Conservation (phyloP, 345 rosid species). For the Cardamine occulta region DNA sequence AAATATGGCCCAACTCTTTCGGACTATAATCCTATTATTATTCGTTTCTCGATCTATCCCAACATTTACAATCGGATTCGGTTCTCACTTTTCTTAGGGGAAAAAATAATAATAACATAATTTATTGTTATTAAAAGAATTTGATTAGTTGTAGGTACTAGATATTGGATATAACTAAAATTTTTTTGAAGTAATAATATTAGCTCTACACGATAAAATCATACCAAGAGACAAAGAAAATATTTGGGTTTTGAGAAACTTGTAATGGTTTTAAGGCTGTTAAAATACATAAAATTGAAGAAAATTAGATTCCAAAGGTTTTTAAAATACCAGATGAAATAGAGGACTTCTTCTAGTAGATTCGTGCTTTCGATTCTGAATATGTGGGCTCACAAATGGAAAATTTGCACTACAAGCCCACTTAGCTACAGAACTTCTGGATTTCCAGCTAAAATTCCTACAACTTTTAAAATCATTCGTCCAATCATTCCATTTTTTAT, state of each 20-base stretch:
- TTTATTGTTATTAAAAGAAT: neutral
- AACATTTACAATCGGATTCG: neutral
- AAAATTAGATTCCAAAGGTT: no score
- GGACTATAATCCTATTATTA: neutral
- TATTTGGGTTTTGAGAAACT: neutral
- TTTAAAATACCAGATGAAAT: no score
- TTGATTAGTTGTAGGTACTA: neutral
- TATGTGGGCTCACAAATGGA: no score
- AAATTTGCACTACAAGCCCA: no score
- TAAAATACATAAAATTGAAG: no score
- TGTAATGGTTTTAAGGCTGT: neutral
- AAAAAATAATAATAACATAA: neutral
- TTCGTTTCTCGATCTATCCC: neutral
- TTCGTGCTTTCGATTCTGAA: no score
- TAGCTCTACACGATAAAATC: neutral
- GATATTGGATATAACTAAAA: neutral
- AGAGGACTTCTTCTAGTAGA: no score
- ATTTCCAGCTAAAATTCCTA: no score
- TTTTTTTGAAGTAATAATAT: no score
- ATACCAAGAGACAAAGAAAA: neutral
- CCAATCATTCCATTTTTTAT: neutral
- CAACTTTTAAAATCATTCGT: no score
- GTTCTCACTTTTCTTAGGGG: neutral
- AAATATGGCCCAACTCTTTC: constrained; percentile 7
- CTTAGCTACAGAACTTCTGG: no score